Percentiles rank a stretch among this genome's conserved stretches.
Evolutionary conservation across 768 basidiomycete species (phyloP).

Genomic region (Dioszegia crocea): DNA sequence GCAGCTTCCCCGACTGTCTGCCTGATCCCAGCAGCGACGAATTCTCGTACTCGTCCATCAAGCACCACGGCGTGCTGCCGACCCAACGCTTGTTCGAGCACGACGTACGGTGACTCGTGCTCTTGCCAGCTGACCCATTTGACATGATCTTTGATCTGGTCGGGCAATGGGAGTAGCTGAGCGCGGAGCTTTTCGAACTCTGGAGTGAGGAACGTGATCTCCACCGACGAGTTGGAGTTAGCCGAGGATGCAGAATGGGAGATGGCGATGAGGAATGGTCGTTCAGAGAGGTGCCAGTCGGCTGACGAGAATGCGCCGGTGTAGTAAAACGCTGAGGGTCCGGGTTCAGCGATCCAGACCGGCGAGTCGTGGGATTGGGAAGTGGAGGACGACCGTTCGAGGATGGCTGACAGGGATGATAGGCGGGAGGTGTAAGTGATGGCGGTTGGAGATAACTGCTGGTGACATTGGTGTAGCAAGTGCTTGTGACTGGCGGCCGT

Average conservation of each 20-base stretch:
- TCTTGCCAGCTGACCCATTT: constrained; percentile 56
- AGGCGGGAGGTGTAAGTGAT: constrained; percentile 18
- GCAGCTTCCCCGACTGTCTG: constrained; percentile 54
- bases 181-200: constrained; percentile 72
- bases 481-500: constrained; percentile 5
- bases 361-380: background rate
- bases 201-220: constrained; percentile 65
- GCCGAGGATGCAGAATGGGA: constrained; percentile 48
- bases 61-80: constrained; percentile 53
- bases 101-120: constrained; percentile 62
- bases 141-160: constrained; percentile 41
- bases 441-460: constrained; percentile 8
- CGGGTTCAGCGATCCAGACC: constrained; percentile 71
- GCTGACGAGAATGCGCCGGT: constrained; percentile 61
- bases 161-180: constrained; percentile 58
- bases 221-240: background rate
- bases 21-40: constrained; percentile 58
- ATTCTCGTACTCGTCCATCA: constrained; percentile 32
- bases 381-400: background rate
- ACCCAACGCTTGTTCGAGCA: constrained; percentile 52
- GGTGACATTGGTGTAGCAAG: constrained; percentile 16
- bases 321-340: constrained; percentile 66
- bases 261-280: constrained; percentile 69
- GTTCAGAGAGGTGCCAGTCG: constrained; percentile 70
- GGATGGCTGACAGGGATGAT: constrained; percentile 4